Conservation (phyloP, 768 basidiomycete species). For the Boletellus ananas region DNA sequence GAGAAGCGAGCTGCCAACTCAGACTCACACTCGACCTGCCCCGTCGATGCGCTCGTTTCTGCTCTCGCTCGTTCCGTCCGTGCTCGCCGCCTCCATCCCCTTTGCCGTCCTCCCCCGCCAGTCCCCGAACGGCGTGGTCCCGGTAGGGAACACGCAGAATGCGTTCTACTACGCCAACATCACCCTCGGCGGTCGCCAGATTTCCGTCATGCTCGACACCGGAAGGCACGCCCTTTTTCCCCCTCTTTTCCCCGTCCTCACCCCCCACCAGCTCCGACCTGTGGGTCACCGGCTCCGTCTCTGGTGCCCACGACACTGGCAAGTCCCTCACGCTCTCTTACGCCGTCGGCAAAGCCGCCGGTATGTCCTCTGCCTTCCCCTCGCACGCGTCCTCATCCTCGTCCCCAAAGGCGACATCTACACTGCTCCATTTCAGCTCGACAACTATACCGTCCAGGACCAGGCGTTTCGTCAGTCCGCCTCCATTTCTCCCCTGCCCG, state of each 20-base stretch:
- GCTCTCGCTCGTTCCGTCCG: constrained; percentile 11
- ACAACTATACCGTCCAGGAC: constrained; percentile 51
- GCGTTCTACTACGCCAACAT: constrained; percentile 71
- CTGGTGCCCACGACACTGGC: constrained; percentile 53
- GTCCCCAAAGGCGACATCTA: constrained; percentile 50
- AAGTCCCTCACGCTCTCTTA: constrained; percentile 55
- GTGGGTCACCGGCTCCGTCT: constrained; percentile 57
- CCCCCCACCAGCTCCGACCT: constrained; percentile 57
- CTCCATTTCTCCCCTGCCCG: not conserved
- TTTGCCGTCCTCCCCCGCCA: constrained; percentile 25
- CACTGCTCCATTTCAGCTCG: constrained; percentile 50
- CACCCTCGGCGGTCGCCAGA: constrained; percentile 54
- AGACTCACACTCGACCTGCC: too few relatives aligned
- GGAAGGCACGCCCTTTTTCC: constrained; percentile 51
- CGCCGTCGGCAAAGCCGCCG: constrained; percentile 63
- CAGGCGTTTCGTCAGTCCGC: constrained; percentile 62
- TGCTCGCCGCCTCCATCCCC: constrained; percentile 32
- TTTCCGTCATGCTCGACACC: constrained; percentile 69
- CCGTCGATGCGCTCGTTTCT: not conserved
- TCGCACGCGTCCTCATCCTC: not conserved
- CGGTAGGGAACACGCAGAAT: constrained; percentile 64
- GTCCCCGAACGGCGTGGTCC: constrained; percentile 30
- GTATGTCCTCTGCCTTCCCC: constrained; percentile 32
- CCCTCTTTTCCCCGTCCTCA: constrained; percentile 2
- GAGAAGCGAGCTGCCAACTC: too few relatives aligned